phyloP scores from a whole-genome alignment of 495 filamentous ascomycete genomes.

The Chaetomium fimeti region DNA sequence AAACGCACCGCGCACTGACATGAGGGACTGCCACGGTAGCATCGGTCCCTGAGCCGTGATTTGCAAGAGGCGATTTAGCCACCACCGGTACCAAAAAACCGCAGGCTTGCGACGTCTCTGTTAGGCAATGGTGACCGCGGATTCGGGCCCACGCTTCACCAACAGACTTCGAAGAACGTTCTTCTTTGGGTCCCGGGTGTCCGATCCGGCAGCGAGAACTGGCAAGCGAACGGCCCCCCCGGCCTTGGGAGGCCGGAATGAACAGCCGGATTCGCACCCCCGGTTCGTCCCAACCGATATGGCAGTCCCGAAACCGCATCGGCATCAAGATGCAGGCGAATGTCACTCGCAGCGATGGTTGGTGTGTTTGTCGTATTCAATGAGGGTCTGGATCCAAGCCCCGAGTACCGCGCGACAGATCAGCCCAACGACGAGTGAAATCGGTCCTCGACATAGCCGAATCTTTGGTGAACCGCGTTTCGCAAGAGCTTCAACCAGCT shows the following conservation, averaged over 20 bases:
- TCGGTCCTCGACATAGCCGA: slow-evolving; percentile 11
- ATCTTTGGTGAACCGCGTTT: not conserved
- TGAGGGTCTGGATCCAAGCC: not conserved
- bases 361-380: not conserved
- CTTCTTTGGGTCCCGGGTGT: slow-evolving; percentile 1
- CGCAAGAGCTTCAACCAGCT: not conserved
- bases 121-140: slow-evolving; percentile 3
- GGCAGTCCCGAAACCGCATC: slow-evolving; percentile 3
- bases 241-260: not conserved
- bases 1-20: slow-evolving; percentile 2
- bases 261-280: not conserved
- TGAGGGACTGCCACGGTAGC: not conserved
- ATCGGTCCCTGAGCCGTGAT: slow-evolving; percentile 7
- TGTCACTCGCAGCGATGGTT: not conserved
- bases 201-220: slow-evolving; percentile 6
- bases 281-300: not conserved
- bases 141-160: slow-evolving; percentile 1
- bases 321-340: not conserved
- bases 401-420: not conserved
- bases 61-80: slow-evolving; percentile 12
- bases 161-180: not conserved
- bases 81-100: slow-evolving; percentile 16
- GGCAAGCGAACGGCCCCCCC: not conserved
- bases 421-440: not conserved
- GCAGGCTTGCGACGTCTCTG: slow-evolving; percentile 8